Conservation (phyloP, 805 yeast species). For the Wickerhamomyces bisporus region DNA sequence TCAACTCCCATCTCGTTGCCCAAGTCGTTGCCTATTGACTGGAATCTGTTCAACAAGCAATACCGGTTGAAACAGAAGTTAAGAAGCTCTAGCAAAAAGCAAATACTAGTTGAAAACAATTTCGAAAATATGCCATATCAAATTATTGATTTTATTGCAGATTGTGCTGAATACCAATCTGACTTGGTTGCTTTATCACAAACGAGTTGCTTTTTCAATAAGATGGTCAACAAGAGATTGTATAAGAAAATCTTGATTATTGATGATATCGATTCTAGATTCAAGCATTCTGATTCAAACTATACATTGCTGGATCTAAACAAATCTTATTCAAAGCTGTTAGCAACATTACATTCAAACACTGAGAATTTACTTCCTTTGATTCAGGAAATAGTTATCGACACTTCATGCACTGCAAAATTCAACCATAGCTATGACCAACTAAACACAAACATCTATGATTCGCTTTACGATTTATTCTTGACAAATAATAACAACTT, state of each 20-base stretch:
- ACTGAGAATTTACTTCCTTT: slow-evolving; percentile 17
- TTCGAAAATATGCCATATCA: slow-evolving; percentile 25
- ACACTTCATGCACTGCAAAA: slow-evolving; percentile 20
- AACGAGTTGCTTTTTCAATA: slow-evolving; percentile 24
- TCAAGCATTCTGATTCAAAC: slow-evolving; percentile 18
- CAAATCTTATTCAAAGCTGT: slow-evolving; percentile 21
- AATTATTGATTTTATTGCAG: slow-evolving; percentile 23
- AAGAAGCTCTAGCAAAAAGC: slow-evolving; percentile 6
- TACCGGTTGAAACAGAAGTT: slow-evolving; percentile 19
- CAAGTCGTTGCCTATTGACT: slow-evolving; percentile 24
- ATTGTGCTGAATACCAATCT: slow-evolving; percentile 23
- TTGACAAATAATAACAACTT: slow-evolving; percentile 23
- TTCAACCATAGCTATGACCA: slow-evolving; percentile 19
- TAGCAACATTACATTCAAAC: slow-evolving; percentile 24
- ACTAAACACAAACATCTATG: slow-evolving; percentile 17
- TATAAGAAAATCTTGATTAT: slow-evolving; percentile 23
- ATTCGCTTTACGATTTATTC: slow-evolving; percentile 22
- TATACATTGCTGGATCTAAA: slow-evolving; percentile 19
- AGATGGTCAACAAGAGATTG: slow-evolving; percentile 21
- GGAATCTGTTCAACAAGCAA: slow-evolving; percentile 25
- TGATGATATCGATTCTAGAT: slow-evolving; percentile 18
- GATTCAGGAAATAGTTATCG: slow-evolving; percentile 23
- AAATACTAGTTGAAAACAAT: slow-evolving; percentile 12
- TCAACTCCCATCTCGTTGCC: slow-evolving; percentile 23
- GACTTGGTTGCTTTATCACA: slow-evolving; percentile 22